Conservation (phyloP, 208 protist genomes). For the Polymyxa betae region DNA sequence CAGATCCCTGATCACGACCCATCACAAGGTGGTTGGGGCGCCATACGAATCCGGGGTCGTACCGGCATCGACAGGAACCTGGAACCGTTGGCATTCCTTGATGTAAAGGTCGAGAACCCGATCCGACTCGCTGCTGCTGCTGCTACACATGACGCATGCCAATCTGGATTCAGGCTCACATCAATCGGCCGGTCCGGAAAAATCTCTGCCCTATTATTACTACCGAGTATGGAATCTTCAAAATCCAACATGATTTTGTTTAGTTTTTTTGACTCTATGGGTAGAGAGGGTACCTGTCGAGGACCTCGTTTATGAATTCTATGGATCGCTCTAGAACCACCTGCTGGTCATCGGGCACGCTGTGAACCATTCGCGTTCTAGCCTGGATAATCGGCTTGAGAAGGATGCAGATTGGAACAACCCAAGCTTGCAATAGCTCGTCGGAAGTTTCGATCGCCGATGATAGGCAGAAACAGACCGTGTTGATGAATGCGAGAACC, state of each 20-base stretch:
- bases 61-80: not conserved
- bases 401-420: too few species aligned
- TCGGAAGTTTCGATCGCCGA: too few species aligned
- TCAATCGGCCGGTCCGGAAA: not conserved
- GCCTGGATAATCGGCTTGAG: too few species aligned
- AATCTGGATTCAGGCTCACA: not conserved
- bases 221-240: too few species aligned
- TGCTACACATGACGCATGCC: not conserved
- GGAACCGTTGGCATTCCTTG: not conserved
- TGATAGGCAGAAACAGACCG: too few species aligned
- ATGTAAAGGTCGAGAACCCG: not conserved
- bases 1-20: not conserved
- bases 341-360: too few species aligned
- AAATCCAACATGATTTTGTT: not conserved
- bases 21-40: not conserved
- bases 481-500: not conserved
- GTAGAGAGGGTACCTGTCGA: not conserved
- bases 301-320: too few species aligned
- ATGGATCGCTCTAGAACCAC: too few species aligned
- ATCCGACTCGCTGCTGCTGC: not conserved
- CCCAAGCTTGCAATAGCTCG: too few species aligned
- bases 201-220: not conserved
- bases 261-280: not conserved
- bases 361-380: too few species aligned
- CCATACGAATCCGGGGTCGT: not conserved